A percentile compares a stretch with the other conserved stretches of the same genome.
Evolutionary conservation across 495 filamentous ascomycete species (phyloP).

Genomic region (Penicillium cinerascens): DNA sequence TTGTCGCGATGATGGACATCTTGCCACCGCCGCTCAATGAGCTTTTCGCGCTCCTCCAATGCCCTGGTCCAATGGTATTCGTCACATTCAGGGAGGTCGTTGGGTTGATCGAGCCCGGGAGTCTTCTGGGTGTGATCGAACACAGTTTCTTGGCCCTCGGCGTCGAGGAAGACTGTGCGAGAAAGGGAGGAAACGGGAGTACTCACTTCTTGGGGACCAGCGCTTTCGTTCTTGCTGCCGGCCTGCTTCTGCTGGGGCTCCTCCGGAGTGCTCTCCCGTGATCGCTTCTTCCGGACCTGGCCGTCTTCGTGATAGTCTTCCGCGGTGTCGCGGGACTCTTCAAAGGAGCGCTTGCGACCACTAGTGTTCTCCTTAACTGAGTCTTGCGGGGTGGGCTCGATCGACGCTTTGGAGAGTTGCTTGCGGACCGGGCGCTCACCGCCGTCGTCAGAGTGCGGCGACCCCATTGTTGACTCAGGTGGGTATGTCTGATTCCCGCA

Average conservation of each 20-base stretch:
- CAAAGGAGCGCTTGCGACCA: slow-evolving; percentile 57
- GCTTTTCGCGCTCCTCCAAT: background rate
- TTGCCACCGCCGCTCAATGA: background rate
- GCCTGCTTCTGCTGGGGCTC: background rate
- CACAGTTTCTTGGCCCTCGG: background rate
- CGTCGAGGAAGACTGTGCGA: background rate
- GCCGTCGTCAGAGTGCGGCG: slow-evolving; percentile 42
- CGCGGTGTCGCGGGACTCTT: slow-evolving; percentile 32
- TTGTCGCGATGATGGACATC: background rate
- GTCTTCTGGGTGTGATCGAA: background rate
- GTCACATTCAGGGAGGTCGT: background rate
- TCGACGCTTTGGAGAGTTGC: slow-evolving; percentile 59
- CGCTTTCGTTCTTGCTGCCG: background rate
- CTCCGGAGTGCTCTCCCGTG: slow-evolving; percentile 38
- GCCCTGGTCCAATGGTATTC: background rate
- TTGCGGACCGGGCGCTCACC: slow-evolving; percentile 58
- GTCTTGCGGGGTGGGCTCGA: slow-evolving; percentile 30
- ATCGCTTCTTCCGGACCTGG: slow-evolving; percentile 40
- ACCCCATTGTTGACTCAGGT: slow-evolving; percentile 12
- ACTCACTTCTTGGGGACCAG: slow-evolving; percentile 17
- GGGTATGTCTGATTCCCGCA: slow-evolving; percentile 4
- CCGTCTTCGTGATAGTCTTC: slow-evolving; percentile 22
- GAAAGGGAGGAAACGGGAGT: background rate
- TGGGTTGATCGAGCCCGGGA: background rate
- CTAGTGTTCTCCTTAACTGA: slow-evolving; percentile 15